These are phyloP conservation scores for Pythium aquatile DNA, from an alignment of 352 stramenopile species.

Conservation along the genomic window DNA sequence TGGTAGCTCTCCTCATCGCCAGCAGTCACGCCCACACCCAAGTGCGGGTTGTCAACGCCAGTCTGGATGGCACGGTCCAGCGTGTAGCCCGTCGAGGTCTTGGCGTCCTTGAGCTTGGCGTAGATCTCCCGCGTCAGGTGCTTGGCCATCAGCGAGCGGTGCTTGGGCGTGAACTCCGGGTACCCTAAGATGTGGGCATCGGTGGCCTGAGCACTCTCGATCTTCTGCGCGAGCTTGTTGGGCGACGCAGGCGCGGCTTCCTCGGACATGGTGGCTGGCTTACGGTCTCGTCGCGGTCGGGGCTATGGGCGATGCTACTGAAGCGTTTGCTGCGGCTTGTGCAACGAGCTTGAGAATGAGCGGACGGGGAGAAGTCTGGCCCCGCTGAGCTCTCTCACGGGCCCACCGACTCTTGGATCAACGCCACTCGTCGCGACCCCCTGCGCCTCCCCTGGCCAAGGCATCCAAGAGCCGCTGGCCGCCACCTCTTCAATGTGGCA, in stretches of 20 bases:
- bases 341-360: conserved; percentile 26
- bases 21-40: conserved; percentile 59
- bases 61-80: conserved; percentile 76
- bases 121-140: conserved; percentile 69
- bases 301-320: not conserved
- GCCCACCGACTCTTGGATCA: not conserved
- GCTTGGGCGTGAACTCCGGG: conserved; percentile 68
- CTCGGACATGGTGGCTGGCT: conserved; percentile 19
- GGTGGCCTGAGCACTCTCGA: conserved; percentile 71
- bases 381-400: not conserved
- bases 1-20: conserved; percentile 75
- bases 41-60: conserved; percentile 73
- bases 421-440: conserved; percentile 9
- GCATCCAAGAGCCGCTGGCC: conserved; percentile 8
- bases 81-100: conserved; percentile 70
- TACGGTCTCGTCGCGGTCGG: not conserved
- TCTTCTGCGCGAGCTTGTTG: conserved; percentile 80
- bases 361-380: conserved; percentile 1
- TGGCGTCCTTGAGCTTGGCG: conserved; percentile 58
- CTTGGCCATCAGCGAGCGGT: conserved; percentile 74
- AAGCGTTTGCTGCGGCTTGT: conserved; percentile 7
- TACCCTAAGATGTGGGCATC: conserved; percentile 68
- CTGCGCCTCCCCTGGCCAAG: not conserved
- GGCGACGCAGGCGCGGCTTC: conserved; percentile 45
- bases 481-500: conserved; percentile 12